Conservation (phyloP, 257 asterid genomes). For the Gentiana dahurica region DNA sequence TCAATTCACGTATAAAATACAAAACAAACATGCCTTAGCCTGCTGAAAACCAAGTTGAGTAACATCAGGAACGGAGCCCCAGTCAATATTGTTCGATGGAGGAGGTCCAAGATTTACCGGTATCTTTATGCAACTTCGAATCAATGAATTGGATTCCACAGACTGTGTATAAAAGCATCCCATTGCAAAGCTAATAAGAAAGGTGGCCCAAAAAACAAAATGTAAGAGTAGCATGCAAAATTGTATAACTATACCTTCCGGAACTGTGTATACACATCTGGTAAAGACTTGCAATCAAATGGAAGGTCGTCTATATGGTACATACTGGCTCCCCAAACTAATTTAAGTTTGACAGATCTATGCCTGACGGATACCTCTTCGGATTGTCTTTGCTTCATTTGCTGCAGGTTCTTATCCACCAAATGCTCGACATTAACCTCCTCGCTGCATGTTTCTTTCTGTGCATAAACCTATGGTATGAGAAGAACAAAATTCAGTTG, state of each 20-base stretch:
- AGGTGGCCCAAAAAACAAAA: slow-evolving; percentile 7
- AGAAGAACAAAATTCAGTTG: slow-evolving; percentile 5
- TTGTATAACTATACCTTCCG: slow-evolving; percentile 59
- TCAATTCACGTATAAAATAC: neutral
- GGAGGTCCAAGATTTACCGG: slow-evolving; percentile 72
- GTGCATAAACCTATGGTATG: slow-evolving; percentile 68
- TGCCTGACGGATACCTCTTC: slow-evolving; percentile 20
- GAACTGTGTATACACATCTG: slow-evolving; percentile 81
- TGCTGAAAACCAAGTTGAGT: slow-evolving; percentile 49
- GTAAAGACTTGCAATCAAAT: slow-evolving; percentile 47
- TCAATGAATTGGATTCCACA: slow-evolving; percentile 59
- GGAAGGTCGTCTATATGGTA: slow-evolving; percentile 91
- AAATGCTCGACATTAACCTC: slow-evolving; percentile 65
- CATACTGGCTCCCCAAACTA: slow-evolving; percentile 77
- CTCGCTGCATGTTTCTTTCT: slow-evolving; percentile 96
- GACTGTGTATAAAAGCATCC: slow-evolving; percentile 35
- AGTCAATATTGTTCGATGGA: slow-evolving; percentile 46
- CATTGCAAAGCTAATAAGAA: slow-evolving; percentile 1
- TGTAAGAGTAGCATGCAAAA: slow-evolving; percentile 1
- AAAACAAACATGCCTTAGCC: slow-evolving; percentile 38
- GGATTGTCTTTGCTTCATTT: slow-evolving; percentile 11
- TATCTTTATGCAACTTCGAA: slow-evolving; percentile 55
- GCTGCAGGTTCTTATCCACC: slow-evolving; percentile 42
- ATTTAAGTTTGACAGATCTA: slow-evolving; percentile 35
- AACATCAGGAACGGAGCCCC: slow-evolving; percentile 77